phyloP scores from a whole-genome alignment of 805 yeast species.

The Phaffomyces antillensis region DNA sequence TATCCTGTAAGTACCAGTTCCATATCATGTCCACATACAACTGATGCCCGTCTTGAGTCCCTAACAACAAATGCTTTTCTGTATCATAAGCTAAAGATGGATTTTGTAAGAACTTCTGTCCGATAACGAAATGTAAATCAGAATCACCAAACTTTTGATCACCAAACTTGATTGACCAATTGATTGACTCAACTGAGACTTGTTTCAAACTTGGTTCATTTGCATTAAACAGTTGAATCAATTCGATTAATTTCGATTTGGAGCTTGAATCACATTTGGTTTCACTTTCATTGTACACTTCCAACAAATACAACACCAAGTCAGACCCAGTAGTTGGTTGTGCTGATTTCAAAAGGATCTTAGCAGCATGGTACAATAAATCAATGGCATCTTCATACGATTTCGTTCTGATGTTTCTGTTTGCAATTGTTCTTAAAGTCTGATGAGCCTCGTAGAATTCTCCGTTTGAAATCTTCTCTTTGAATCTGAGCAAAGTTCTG shows the following conservation, averaged over 20 bases:
- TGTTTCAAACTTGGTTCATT: constrained; percentile 57
- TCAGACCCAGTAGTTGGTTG: constrained; percentile 83
- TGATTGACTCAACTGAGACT: constrained; percentile 55
- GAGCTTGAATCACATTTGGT: constrained; percentile 35
- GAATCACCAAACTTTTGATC: constrained; percentile 63
- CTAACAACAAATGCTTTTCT: constrained; percentile 66
- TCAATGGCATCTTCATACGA: constrained; percentile 68
- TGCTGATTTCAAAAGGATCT: constrained; percentile 56
- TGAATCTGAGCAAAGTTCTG: constrained; percentile 58
- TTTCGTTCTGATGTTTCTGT: constrained; percentile 67
- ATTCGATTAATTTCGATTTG: constrained; percentile 40
- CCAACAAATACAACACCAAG: constrained; percentile 62
- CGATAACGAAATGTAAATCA: constrained; percentile 66
- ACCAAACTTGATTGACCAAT: constrained; percentile 54
- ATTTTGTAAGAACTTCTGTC: constrained; percentile 48
- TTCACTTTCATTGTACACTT: constrained; percentile 50
- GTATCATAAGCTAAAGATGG: constrained; percentile 52
- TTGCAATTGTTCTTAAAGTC: constrained; percentile 82
- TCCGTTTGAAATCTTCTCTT: constrained; percentile 58
- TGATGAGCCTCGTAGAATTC: constrained; percentile 95
- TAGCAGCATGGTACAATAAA: constrained; percentile 63
- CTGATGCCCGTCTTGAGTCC: constrained; percentile 41
- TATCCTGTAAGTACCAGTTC: constrained; percentile 36
- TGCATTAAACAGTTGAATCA: constrained; percentile 37
- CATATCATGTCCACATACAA: constrained; percentile 37